Evolutionary conservation across 139 green algal species (phyloP), one percentile per base, ranked within the genome.

Genomic region (Axilococcus clingmanii): DNA sequence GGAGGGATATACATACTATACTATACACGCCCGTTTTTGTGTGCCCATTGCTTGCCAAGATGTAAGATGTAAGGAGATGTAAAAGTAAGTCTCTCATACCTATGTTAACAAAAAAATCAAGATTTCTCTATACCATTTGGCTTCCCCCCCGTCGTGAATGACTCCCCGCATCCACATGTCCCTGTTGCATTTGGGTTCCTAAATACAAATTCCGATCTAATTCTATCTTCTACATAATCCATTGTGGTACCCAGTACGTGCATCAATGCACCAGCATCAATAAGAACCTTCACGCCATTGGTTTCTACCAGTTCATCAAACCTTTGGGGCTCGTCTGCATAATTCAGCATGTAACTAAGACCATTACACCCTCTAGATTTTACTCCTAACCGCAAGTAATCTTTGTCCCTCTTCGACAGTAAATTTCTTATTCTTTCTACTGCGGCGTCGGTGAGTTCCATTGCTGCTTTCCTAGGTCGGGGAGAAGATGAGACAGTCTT

Each of bases 321-420:
- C 43, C 89, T 94, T 15, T 72, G 80, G 53, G 80, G 83, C 9
- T 71, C 17, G 40, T 96, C 82, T 48, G 89, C 75, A 45, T 99
- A 99, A 46, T 98, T 97, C 1, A 99, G 61, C 2, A 90, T 99
- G 66, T 99, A 99, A 36, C 72, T 84, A 22, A 98, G 65, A 5
- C 92, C 92, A 62, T 94, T 98, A 76, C 92, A 99, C 0, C 92
- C 92, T 0, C 92, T 62, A 28, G 75, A 80, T 55, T 91, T 93
- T 2, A 99, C 81, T 0, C 92, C 92, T 4, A 98, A 66, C 32
- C 80, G 83, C 7, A 99, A 63, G 62, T 81, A 99, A 30, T 90
- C 83, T 81, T 95, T 95, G 28, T 91, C 59, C 12, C 85, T 59
- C 30, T 79, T 80, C 0, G 66, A 35, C 17, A 97, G 61, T 16